Evolutionary conservation across 2,329 filamentous ascomycete genomes (phyloP).

Genomic region (Pleochaeta shiraiana): DNA sequence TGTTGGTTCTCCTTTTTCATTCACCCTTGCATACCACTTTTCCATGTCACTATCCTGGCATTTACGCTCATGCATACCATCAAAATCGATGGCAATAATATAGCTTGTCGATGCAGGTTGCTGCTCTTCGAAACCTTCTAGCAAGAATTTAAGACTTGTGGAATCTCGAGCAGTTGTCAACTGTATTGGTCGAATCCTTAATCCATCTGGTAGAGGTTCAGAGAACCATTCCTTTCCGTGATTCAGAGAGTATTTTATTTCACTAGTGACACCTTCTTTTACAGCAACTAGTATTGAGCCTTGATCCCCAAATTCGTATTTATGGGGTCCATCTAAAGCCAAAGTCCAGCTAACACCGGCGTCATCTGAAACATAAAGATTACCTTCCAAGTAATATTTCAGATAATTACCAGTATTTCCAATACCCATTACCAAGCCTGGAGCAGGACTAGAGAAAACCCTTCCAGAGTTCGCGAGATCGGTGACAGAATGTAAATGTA

Average conservation of each 20-base stretch:
- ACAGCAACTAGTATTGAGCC: conserved; percentile 76
- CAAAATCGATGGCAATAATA: conserved; percentile 65
- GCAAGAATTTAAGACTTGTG: conserved; percentile 73
- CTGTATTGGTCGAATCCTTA: conserved; percentile 37
- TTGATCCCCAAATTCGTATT: conserved; percentile 91
- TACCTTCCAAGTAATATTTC: conserved; percentile 46
- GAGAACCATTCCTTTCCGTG: conserved; percentile 71
- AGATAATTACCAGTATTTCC: conserved; percentile 71
- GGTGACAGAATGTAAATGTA: conserved; percentile 88
- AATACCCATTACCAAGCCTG: conserved; percentile 81
- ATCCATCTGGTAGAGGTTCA: conserved; percentile 44
- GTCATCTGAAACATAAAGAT: conserved; percentile 77
- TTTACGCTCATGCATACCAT: conserved; percentile 53
- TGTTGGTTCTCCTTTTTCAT: conserved; percentile 57
- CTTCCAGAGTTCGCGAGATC: conserved; percentile 61
- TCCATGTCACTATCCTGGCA: conserved; percentile 73
- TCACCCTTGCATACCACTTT: conserved; percentile 65
- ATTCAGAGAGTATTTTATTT: conserved; percentile 59
- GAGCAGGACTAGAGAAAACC: conserved; percentile 83
- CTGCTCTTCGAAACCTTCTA: conserved; percentile 36
- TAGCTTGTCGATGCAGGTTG: conserved; percentile 31
- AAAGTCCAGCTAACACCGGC: conserved; percentile 70
- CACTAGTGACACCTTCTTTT: conserved; percentile 40
- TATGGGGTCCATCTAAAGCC: conserved; percentile 60
- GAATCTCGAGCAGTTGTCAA: conserved; percentile 85